Base-by-base conservation (phyloP, 2,329 filamentous ascomycete genomes). In the Aureobasidium melanogenum region DNA sequence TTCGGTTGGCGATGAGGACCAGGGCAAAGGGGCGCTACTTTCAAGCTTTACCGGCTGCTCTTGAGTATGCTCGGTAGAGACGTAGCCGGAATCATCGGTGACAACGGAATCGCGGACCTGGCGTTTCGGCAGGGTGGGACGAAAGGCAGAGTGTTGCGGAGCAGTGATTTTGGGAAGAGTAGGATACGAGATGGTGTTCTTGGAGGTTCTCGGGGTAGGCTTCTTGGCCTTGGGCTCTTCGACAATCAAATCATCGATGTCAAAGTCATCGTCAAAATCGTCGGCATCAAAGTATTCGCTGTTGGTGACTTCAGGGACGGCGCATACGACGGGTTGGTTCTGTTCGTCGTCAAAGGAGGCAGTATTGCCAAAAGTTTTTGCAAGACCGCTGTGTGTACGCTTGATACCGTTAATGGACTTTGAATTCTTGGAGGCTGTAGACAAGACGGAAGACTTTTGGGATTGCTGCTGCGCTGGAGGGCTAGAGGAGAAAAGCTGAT, bases 211-310 rank as follows among this genome's bases (percentile, higher is more conserved):
- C 12, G 52, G 52, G 5, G 34, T 17, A 22, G 39, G 19, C 15
- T 47, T 46, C 43, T 38, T 57, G 30, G 28, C 70, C 65, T 76
- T 78, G 0, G 86, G 84, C 62, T 84, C 80, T 62, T 88, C 81
- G 56, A 85, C 82, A 22, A 48, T 30, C 44, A 59, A 34, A 34
- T 59, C 54, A 64, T 91, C 88, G 26, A 96, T 78, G 60, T 91
- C 83, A 22, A 87, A 82, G 67, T 96, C 91, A 70, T 93, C 89
- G 68, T 91, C 90, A 66, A 96, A 94, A 69, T 96, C 92, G 67
- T 93, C 86, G 64, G 91, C 88, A 63, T 85, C 83, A 64, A 91
- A 88, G 63, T 82, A 83, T 10, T 88, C 82, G 6, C 69, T 63
- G n/a, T 66, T 52, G 5, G 57, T 60, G 36, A 68, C 54, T 39